Evolutionary conservation across 768 basidiomycete genomes (phyloP).

Genomic region (Tulasnella sp.): DNA sequence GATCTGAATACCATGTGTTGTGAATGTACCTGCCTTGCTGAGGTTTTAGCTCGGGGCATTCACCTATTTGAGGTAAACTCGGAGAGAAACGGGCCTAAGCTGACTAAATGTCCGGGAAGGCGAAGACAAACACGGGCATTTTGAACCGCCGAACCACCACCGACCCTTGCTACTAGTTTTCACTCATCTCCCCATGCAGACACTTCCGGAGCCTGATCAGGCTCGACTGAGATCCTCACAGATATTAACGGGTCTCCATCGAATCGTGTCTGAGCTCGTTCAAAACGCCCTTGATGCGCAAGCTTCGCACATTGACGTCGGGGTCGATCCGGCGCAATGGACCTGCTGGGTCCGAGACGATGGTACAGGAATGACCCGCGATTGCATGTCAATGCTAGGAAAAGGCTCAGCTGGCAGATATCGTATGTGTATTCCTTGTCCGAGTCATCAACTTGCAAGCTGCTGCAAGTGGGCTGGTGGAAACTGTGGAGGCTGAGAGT

Average conservation of each 20-base stretch:
- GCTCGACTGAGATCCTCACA: slow-evolving; percentile 74
- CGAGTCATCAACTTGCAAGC: background rate
- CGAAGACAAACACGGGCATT: background rate
- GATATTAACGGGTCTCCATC: slow-evolving; percentile 75
- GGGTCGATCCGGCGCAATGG: slow-evolving; percentile 74
- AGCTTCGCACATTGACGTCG: slow-evolving; percentile 63
- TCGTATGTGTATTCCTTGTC: slow-evolving; percentile 4
- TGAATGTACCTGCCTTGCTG: background rate
- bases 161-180: background rate
- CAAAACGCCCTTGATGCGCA: slow-evolving; percentile 88
- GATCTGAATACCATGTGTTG: slow-evolving; percentile 1
- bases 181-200: slow-evolving; percentile 28
- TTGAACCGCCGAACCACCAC: slow-evolving; percentile 18
- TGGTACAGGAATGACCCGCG: slow-evolving; percentile 67
- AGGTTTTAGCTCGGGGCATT: background rate
- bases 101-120: background rate
- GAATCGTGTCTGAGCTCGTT: slow-evolving; percentile 76
- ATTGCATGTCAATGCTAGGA: slow-evolving; percentile 54
- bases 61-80: background rate
- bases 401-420: slow-evolving; percentile 65
- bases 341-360: slow-evolving; percentile 82
- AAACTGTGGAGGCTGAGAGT: slow-evolving; percentile 6
- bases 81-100: slow-evolving; percentile 2
- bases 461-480: background rate
- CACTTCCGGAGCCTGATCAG: slow-evolving; percentile 57